These are phyloP conservation scores for Crepidotus variabilis DNA, from an alignment of 768 basidiomycete species.

Conservation along the genomic window DNA sequence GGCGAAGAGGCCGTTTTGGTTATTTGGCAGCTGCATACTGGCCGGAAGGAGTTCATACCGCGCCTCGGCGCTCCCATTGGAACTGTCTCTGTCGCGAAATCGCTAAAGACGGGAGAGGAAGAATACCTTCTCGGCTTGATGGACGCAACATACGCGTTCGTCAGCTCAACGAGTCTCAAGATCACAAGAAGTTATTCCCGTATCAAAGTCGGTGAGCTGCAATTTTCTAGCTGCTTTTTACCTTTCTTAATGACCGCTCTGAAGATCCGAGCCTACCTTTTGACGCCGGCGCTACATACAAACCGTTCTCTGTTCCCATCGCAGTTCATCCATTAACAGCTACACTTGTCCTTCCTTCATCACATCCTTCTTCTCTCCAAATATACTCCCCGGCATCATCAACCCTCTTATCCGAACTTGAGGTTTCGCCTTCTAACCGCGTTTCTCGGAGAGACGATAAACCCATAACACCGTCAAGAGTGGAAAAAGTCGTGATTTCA, in stretches of 20 bases:
- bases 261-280: constrained; percentile 32
- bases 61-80: constrained; percentile 85
- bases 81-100: constrained; percentile 56
- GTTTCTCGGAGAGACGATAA: constrained; percentile 80
- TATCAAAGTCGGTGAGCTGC: constrained; percentile 66
- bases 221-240: constrained; percentile 24
- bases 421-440: constrained; percentile 91
- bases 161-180: constrained; percentile 69
- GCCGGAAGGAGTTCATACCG: constrained; percentile 89
- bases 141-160: constrained; percentile 78
- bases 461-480: constrained; percentile 67
- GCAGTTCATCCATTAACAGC: constrained; percentile 72
- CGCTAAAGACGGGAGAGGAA: constrained; percentile 53
- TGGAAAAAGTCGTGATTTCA: constrained; percentile 68
- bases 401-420: constrained; percentile 77
- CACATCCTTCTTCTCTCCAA: constrained; percentile 94
- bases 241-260: constrained; percentile 22
- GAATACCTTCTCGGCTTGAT: constrained; percentile 82
- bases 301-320: constrained; percentile 47
- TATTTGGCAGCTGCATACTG: constrained; percentile 90
- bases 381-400: constrained; percentile 75
- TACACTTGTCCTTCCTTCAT: constrained; percentile 84
- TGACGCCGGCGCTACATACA: background rate
- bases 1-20: constrained; percentile 97
- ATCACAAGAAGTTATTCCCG: constrained; percentile 70